Conservation (phyloP, 1,284 basidiomycete genomes). For the Ceraceosorus bombacis region DNA sequence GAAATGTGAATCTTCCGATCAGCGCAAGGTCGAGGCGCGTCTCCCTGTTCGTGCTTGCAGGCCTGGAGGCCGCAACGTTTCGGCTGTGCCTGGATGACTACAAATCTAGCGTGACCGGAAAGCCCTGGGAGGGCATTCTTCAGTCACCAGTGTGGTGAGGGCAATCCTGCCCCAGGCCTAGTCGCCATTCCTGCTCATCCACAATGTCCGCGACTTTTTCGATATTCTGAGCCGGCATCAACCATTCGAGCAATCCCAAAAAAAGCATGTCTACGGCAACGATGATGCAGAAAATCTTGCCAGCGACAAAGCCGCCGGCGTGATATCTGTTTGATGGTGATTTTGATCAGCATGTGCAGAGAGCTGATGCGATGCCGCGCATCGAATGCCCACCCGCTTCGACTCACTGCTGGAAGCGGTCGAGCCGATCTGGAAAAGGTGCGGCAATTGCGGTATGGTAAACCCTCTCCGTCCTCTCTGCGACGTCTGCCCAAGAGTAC, state of each 20-base stretch:
- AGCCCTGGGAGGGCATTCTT: no score
- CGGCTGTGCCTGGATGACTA: no score
- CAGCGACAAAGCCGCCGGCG: conserved; percentile 63
- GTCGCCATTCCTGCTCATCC: conserved; percentile 2
- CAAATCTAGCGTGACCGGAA: no score
- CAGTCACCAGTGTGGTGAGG: not conserved
- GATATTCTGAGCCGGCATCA: conserved; percentile 62
- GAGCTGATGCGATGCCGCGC: conserved; percentile 4
- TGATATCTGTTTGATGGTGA: conserved; percentile 54
- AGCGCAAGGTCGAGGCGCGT: no score
- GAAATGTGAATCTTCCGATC: no score
- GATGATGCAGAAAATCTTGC: conserved; percentile 68
- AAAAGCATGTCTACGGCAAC: conserved; percentile 72
- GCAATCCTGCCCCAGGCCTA: not conserved
- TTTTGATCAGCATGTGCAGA: conserved; percentile 6
- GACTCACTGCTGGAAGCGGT: conserved; percentile 20
- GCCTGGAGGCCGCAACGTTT: no score
- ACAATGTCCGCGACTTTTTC: conserved; percentile 47
- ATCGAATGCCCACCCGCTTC: not conserved
- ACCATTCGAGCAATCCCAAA: conserved; percentile 67
- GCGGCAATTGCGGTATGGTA: conserved; percentile 62
- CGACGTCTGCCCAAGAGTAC: conserved; percentile 81
- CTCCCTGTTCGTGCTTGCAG: no score
- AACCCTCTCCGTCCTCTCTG: conserved; percentile 71
- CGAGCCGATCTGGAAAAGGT: conserved; percentile 18